Percentiles rank a stretch among this genome's conserved stretches.
Evolutionary conservation across 306 rosid genomes (phyloP).

Genomic region (Echinosophora koreensis): DNA sequence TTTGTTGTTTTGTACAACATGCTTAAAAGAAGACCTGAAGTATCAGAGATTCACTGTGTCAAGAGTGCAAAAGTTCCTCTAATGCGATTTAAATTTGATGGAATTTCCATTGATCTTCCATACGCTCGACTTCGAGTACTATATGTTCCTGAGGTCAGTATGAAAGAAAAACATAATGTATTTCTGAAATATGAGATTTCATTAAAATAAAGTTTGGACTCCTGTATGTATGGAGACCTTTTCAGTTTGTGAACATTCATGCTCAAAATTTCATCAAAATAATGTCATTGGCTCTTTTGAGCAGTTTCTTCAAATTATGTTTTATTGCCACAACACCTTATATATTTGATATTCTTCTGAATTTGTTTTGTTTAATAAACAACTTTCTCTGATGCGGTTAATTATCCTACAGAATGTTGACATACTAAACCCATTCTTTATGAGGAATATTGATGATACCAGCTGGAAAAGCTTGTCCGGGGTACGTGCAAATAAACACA

Average conservation of each 20-base stretch:
- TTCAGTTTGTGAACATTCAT: slow-evolving; percentile 17
- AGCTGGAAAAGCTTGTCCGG: slow-evolving; percentile 71
- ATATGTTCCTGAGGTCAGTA: slow-evolving; percentile 61
- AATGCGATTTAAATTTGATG: slow-evolving; percentile 59
- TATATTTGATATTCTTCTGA: slow-evolving; percentile 5
- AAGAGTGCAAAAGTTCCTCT: slow-evolving; percentile 64
- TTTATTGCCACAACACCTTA: neutral
- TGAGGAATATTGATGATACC: slow-evolving; percentile 52
- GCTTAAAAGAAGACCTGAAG: slow-evolving; percentile 55
- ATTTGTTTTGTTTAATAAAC: slow-evolving; percentile 15
- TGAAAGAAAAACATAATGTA: slow-evolving; percentile 7
- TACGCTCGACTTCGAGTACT: slow-evolving; percentile 50
- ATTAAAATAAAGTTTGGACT: neutral
- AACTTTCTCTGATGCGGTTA: slow-evolving; percentile 15
- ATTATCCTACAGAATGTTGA: slow-evolving; percentile 53
- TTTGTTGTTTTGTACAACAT: slow-evolving; percentile 52
- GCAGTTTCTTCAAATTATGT: slow-evolving; percentile 5
- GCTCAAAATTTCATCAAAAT: slow-evolving; percentile 1
- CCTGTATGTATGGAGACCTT: slow-evolving; percentile 4
- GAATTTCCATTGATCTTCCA: slow-evolving; percentile 61
- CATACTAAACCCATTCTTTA: slow-evolving; percentile 55
- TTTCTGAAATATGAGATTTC: slow-evolving; percentile 1
- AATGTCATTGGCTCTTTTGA: slow-evolving; percentile 32
- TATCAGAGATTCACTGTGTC: slow-evolving; percentile 54
- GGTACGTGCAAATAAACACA: slow-evolving; percentile 56